phyloP scores from a whole-genome alignment of 2,329 filamentous ascomycete genomes.

The Xylaria sp. region DNA sequence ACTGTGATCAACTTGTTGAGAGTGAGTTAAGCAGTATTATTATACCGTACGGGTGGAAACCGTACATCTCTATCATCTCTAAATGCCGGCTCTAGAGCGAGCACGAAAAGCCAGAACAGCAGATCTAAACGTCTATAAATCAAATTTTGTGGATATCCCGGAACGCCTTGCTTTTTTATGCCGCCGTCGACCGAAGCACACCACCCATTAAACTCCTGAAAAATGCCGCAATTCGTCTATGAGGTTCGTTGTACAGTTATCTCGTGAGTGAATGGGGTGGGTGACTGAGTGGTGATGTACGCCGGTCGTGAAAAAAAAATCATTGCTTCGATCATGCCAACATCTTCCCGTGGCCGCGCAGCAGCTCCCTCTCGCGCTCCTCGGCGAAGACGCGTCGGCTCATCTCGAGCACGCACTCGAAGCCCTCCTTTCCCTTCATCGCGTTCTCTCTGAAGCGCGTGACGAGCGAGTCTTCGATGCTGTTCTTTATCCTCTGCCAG shows the following conservation, averaged over 20 bases:
- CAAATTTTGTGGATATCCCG: constrained; percentile 46
- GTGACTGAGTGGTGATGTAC: constrained; percentile 21
- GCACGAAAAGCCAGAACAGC: constrained; percentile 3
- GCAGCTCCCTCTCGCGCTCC: constrained; percentile 74
- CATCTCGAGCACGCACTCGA: constrained; percentile 94
- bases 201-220: constrained; percentile 28
- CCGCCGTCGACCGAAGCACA: constrained; percentile 15
- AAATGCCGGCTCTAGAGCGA: not conserved
- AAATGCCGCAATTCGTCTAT: constrained; percentile 42
- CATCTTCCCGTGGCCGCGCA: constrained; percentile 48
- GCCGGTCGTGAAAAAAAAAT: not conserved
- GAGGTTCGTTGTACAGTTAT: constrained; percentile 31
- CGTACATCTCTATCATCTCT: constrained; percentile 32
- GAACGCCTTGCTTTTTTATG: constrained; percentile 49
- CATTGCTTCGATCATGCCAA: constrained; percentile 33
- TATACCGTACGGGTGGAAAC: constrained; percentile 19
- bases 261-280: constrained; percentile 17
- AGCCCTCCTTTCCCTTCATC: constrained; percentile 88
- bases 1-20: not conserved
- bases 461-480: constrained; percentile 91
- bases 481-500: constrained; percentile 97
- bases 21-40: constrained; percentile 26
- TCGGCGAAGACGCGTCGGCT: constrained; percentile 90
- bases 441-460: constrained; percentile 93
- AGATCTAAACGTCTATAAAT: constrained; percentile 34